Percentiles rank a stretch among this genome's conserved stretches.
Evolutionary conservation across 345 rosid species (phyloP).

Genomic region (Litchi chinensis): DNA sequence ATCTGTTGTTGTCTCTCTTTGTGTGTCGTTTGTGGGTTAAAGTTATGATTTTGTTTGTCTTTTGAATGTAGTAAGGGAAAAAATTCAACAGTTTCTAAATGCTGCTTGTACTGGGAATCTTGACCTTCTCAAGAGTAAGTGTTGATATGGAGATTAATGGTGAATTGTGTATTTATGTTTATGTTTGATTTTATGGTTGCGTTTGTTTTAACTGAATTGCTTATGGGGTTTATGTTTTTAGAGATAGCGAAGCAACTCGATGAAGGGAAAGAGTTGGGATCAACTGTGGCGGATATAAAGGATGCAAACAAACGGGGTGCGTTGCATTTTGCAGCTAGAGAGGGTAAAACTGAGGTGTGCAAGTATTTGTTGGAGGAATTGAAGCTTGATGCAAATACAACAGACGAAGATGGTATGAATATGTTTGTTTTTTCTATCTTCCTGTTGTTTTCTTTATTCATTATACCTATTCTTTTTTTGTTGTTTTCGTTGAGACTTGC

Average conservation of each 20-base stretch:
- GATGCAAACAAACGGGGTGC: conserved; percentile 95
- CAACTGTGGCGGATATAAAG: conserved; percentile 74
- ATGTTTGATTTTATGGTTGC: not conserved
- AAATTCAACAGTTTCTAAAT: conserved; percentile 66
- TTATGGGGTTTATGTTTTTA: conserved; percentile 28
- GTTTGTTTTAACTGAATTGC: not conserved
- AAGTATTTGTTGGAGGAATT: conserved; percentile 80
- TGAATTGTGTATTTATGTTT: not conserved
- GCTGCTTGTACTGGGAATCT: conserved; percentile 77
- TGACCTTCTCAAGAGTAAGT: conserved; percentile 86
- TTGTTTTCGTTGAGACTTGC: not conserved
- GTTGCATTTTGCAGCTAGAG: conserved; percentile 92
- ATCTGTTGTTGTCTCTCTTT: not conserved
- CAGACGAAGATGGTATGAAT: conserved; percentile 80
- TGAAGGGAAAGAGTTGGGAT: conserved; percentile 66
- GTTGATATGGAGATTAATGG: not conserved
- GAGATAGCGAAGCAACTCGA: conserved; percentile 75
- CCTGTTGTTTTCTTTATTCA: not conserved
- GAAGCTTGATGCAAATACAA: conserved; percentile 61
- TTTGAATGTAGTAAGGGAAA: conserved; percentile 60
- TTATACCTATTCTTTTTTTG: not conserved
- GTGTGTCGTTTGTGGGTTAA: not conserved
- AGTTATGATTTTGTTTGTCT: conserved; percentile 8
- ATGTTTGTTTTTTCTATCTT: not conserved
- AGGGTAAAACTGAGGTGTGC: conserved; percentile 82